These are phyloP conservation scores for Nepenthes alata DNA, from an alignment of 179 eudicot species.

Conservation along the genomic window DNA sequence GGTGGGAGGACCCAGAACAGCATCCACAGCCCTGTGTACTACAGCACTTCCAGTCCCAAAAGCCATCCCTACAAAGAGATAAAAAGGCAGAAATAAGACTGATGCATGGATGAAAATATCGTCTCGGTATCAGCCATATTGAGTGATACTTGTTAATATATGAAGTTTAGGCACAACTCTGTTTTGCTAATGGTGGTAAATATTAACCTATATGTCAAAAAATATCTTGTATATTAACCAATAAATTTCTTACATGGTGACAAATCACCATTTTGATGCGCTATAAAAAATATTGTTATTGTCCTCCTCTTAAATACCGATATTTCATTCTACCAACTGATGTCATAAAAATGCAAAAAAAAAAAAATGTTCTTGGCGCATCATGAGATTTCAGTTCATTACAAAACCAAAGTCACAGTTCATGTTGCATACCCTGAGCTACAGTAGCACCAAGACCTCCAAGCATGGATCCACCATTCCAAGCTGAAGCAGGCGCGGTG, in stretches of 20 bases:
- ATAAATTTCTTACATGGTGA: too few relatives aligned
- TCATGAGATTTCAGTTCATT: not conserved
- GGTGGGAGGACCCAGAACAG: slow-evolving; percentile 11
- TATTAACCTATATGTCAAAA: too few relatives aligned
- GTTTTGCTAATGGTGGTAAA: too few relatives aligned
- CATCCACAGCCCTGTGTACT: slow-evolving; percentile 2
- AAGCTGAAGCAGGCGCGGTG: slow-evolving; percentile 69
- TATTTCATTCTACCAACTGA: not conserved
- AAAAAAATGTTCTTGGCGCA: not conserved
- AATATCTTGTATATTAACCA: too few relatives aligned
- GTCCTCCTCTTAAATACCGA: too few relatives aligned
- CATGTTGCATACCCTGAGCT: slow-evolving; percentile 53
- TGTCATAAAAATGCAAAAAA: not conserved
- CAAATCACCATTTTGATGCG: too few relatives aligned
- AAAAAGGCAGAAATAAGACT: not conserved
- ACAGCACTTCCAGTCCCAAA: slow-evolving; percentile 4
- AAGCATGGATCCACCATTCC: slow-evolving; percentile 62
- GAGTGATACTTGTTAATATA: too few relatives aligned
- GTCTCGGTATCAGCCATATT: too few relatives aligned
- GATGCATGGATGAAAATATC: not conserved
- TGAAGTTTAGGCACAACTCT: too few relatives aligned
- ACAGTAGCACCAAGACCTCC: slow-evolving; percentile 67
- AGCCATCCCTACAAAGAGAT: slow-evolving; percentile 25
- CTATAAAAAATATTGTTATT: too few relatives aligned
- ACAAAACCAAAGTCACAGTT: not conserved